phyloP scores from a whole-genome alignment of 2,329 filamentous ascomycete species.

The Alternaria brassicae region DNA sequence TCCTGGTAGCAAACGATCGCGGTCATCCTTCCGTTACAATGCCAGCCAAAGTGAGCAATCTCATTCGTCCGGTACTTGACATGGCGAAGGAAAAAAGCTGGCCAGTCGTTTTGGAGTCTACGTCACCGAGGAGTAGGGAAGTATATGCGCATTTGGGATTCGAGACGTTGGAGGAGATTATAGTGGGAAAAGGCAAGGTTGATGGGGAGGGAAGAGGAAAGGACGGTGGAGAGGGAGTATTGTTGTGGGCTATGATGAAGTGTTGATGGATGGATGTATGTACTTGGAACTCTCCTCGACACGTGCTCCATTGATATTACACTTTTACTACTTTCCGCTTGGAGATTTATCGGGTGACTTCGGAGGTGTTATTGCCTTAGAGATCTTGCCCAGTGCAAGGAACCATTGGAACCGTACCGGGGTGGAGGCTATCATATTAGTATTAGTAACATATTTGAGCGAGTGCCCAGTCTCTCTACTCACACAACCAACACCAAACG shows the following conservation, averaged over 20 bases:
- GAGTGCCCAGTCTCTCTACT: not conserved
- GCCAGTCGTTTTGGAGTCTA: slow-evolving; percentile 13
- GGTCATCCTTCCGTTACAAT: not conserved
- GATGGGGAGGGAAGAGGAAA: slow-evolving; percentile 2
- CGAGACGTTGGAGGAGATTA: slow-evolving; percentile 4
- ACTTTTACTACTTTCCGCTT: not conserved
- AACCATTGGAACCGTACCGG: not conserved
- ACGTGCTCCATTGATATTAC: not conserved
- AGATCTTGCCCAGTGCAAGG: not conserved
- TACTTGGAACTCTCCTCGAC: not conserved
- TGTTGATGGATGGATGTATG: not conserved
- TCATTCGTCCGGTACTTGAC: slow-evolving; percentile 10
- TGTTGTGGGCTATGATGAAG: slow-evolving; percentile 18
- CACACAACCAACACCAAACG: not conserved
- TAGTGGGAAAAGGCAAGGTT: slow-evolving; percentile 3
- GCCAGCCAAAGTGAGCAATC: slow-evolving; percentile 5
- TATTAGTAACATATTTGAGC: not conserved
- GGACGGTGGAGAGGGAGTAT: slow-evolving; percentile 10
- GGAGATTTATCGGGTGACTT: not conserved
- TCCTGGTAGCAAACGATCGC: slow-evolving; percentile 12
- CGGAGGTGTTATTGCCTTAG: not conserved
- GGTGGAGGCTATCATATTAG: not conserved
- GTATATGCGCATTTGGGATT: slow-evolving; percentile 12
- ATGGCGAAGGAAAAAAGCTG: slow-evolving; percentile 13
- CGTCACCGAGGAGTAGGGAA: slow-evolving; percentile 5